phyloP scores from a whole-genome alignment of 2,329 filamentous ascomycete species.

The Ophiocordyceps unilateralis region DNA sequence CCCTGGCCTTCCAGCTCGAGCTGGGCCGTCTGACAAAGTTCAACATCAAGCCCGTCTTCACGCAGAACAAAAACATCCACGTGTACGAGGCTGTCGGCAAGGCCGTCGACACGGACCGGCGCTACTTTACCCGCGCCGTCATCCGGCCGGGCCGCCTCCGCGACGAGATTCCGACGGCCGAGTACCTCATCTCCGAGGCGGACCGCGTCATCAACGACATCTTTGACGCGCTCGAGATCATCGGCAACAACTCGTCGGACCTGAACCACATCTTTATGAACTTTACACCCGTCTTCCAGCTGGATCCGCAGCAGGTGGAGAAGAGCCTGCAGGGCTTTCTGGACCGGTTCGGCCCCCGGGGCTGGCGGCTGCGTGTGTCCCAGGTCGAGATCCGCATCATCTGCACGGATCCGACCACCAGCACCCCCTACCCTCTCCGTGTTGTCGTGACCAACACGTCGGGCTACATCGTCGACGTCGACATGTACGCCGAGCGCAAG shows the following conservation, averaged over 20 bases:
- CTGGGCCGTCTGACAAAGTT: slow-evolving; percentile 88
- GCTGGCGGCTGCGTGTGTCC: slow-evolving; percentile 90
- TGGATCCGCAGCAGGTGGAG: slow-evolving; percentile 78
- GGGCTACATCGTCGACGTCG: slow-evolving; percentile 91
- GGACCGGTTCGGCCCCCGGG: slow-evolving; percentile 85
- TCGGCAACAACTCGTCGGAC: slow-evolving; percentile 98
- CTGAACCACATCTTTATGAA: slow-evolving; percentile 99
- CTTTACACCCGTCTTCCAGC: slow-evolving; percentile 91
- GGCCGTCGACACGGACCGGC: slow-evolving; percentile 87
- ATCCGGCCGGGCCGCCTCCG: slow-evolving; percentile 86
- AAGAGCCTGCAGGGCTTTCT: slow-evolving; percentile 87
- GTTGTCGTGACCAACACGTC: slow-evolving; percentile 97
- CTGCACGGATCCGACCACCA: slow-evolving; percentile 77
- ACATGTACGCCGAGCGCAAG: slow-evolving; percentile 95
- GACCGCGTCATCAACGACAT: slow-evolving; percentile 96
- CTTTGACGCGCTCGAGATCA: slow-evolving; percentile 91
- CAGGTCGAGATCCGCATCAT: slow-evolving; percentile 97
- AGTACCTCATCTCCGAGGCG: slow-evolving; percentile 95
- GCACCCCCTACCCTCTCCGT: slow-evolving; percentile 76
- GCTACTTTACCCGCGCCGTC: slow-evolving; percentile 93
- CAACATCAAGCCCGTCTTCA: slow-evolving; percentile 95
- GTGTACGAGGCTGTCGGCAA: slow-evolving; percentile 96
- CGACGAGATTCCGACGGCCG: slow-evolving; percentile 94
- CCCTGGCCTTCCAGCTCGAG: slow-evolving; percentile 96
- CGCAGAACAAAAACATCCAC: slow-evolving; percentile 97